Conservation (phyloP, 2,329 filamentous ascomycete species). For the Lecanicillium sp. region DNA sequence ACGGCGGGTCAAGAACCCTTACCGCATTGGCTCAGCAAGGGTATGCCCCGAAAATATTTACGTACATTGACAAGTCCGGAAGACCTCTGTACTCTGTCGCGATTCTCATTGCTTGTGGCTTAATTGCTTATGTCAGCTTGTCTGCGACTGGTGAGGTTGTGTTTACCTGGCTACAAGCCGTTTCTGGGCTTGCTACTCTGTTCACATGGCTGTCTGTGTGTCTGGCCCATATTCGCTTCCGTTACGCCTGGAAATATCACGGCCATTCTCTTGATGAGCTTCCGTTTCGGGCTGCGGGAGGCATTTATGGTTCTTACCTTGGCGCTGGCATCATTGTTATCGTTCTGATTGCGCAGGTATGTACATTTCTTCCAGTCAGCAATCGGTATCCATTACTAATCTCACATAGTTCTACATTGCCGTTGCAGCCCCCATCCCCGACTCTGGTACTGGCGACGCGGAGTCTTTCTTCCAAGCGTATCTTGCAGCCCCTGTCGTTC, state of each 20-base stretch:
- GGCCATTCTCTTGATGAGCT: conserved; percentile 60
- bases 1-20: conserved; percentile 53
- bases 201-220: conserved; percentile 68
- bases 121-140: conserved; percentile 45
- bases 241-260: conserved; percentile 54
- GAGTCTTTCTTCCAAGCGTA: conserved; percentile 51
- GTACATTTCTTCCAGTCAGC: conserved; percentile 20
- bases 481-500: conserved; percentile 48
- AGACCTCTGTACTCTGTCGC: conserved; percentile 48
- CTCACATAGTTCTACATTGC: conserved; percentile 42
- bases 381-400: no score
- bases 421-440: conserved; percentile 31
- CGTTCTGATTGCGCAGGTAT: conserved; percentile 48
- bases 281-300: conserved; percentile 56
- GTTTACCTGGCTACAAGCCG: conserved; percentile 60
- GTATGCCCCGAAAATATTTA: conserved; percentile 51
- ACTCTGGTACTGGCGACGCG: conserved; percentile 31
- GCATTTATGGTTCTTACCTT: conserved; percentile 57
- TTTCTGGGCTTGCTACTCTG: conserved; percentile 58
- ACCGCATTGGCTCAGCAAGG: conserved; percentile 54
- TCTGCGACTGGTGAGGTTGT: conserved; percentile 40
- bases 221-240: conserved; percentile 63
- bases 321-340: conserved; percentile 53
- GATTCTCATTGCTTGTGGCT: conserved; percentile 41
- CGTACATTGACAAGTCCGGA: conserved; percentile 52